phyloP scores from a whole-genome alignment of 129 eudicot species.

The Flaveria trinervia region DNA sequence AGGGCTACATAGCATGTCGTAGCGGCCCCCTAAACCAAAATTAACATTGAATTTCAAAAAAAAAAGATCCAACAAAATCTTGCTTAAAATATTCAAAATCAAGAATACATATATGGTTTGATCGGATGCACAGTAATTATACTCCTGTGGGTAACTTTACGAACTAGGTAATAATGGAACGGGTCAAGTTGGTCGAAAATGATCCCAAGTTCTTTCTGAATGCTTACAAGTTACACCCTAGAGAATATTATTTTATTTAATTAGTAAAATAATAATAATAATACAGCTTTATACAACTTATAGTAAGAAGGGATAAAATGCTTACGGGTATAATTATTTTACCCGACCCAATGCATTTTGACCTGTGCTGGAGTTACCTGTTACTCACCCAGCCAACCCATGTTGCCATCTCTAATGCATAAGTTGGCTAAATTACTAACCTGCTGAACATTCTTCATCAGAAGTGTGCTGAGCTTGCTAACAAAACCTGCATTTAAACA shows the following conservation, averaged over 20 bases:
- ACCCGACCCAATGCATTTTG: neutral
- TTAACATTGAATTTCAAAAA: constrained; percentile 4
- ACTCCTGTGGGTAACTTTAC: neutral
- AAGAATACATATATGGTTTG: neutral
- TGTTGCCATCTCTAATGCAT: neutral
- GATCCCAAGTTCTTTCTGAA: neutral
- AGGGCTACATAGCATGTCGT: constrained; percentile 66
- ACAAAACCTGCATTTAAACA: constrained; percentile 51
- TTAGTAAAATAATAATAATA: neutral
- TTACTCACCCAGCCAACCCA: neutral
- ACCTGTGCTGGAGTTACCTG: neutral
- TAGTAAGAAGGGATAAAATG: neutral
- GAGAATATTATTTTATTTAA: neutral
- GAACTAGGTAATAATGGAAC: neutral
- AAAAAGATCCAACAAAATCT: neutral
- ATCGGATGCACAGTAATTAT: neutral
- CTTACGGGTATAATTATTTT: neutral
- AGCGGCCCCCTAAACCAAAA: constrained; percentile 52
- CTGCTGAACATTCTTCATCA: constrained; percentile 71
- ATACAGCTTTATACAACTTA: neutral
- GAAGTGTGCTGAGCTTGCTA: constrained; percentile 41
- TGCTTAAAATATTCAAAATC: neutral
- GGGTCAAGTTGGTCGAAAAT: neutral
- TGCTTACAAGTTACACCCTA: neutral
- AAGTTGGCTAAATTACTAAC: constrained; percentile 40